Evolutionary conservation across 176 grass and related monocot genomes (phyloP).

Genomic region (Pontederia paniculata): DNA sequence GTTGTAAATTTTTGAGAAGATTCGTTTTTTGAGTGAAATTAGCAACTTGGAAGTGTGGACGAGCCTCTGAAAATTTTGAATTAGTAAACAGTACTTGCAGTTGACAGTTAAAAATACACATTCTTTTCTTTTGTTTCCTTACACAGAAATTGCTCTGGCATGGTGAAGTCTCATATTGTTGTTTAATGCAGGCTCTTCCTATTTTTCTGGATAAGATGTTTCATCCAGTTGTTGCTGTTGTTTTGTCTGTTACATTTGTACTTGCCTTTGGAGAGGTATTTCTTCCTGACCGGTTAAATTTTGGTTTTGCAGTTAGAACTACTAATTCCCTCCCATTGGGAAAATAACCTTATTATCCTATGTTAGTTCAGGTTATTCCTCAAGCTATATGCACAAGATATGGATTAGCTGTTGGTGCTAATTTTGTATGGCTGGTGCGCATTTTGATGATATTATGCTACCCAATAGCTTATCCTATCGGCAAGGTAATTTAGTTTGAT

Average conservation of each 20-base stretch:
- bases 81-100: not conserved
- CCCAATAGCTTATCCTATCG: conserved; percentile 94
- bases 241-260: conserved; percentile 98
- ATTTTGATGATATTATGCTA: conserved; percentile 88
- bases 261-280: conserved; percentile 91
- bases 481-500: conserved; percentile 51
- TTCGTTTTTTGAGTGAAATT: no score
- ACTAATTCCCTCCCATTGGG: not conserved
- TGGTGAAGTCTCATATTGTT: conserved; percentile 16
- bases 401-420: conserved; percentile 91
- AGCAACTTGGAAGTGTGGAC: no score
- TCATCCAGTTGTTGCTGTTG: conserved; percentile 90
- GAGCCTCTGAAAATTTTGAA: no score
- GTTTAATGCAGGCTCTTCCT: conserved; percentile 76
- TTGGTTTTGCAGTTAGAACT: conserved; percentile 5
- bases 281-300: conserved; percentile 8
- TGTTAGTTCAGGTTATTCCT: conserved; percentile 76
- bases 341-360: conserved; percentile 13
- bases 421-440: conserved; percentile 90
- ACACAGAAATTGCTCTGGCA: conserved; percentile 11
- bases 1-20: no score
- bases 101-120: not conserved
- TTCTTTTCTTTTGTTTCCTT: not conserved
- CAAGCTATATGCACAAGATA: conserved; percentile 99
- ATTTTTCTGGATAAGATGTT: conserved; percentile 94